A percentile compares a stretch with the other conserved stretches of the same genome.
phyloP scores from a whole-genome alignment of 257 asterid genomes.

The Rhazya stricta region DNA sequence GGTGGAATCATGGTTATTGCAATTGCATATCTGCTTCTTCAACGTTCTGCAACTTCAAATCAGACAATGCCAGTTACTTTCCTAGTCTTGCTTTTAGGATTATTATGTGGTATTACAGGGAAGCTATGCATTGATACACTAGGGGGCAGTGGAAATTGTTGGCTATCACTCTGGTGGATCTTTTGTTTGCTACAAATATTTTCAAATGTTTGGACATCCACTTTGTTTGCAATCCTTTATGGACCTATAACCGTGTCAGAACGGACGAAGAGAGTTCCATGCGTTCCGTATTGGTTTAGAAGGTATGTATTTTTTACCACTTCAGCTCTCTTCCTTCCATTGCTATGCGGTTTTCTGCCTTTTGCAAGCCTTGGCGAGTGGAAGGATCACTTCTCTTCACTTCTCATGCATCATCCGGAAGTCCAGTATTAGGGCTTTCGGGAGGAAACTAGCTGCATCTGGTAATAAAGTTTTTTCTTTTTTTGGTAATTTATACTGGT shows the following conservation, averaged over 20 bases:
- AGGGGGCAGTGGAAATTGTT: constrained; percentile 70
- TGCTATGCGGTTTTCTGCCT: constrained; percentile 77
- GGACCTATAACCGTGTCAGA: constrained; percentile 57
- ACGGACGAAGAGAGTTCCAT: constrained; percentile 8
- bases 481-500: background rate
- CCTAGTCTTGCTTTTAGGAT: constrained; percentile 57
- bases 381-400: constrained; percentile 53
- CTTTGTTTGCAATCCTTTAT: constrained; percentile 43
- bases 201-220: constrained; percentile 45
- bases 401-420: constrained; percentile 11
- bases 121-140: constrained; percentile 72
- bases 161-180: constrained; percentile 69
- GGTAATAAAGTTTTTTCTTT: background rate
- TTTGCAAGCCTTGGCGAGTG: constrained; percentile 75
- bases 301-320: constrained; percentile 34
- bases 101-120: constrained; percentile 64
- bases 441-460: background rate
- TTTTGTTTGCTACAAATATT: constrained; percentile 64
- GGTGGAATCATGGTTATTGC: constrained; percentile 53
- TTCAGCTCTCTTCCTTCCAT: constrained; percentile 46
- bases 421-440: background rate
- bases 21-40: constrained; percentile 54
- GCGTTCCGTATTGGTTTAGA: constrained; percentile 58
- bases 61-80: constrained; percentile 86
- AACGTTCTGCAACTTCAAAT: constrained; percentile 55